Evolutionary conservation across 306 rosid genomes (phyloP).

Genomic region (Parietaria judaica): DNA sequence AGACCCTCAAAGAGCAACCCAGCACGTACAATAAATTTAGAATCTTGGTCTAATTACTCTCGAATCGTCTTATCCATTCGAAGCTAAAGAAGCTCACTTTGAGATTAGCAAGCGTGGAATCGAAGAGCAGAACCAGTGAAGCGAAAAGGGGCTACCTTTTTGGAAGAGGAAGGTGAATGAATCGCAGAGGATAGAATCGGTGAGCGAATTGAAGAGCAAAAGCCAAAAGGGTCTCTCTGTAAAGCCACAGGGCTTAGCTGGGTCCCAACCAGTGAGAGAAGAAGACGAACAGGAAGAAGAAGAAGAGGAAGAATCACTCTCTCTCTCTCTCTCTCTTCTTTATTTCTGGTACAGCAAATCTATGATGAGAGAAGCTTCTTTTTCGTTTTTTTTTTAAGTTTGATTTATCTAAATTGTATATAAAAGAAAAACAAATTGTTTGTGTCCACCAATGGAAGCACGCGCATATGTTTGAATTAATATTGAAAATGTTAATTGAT

Average conservation of each 20-base stretch:
- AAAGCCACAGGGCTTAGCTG: slow-evolving; percentile 3
- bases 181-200: too few relatives aligned
- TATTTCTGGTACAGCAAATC: background rate
- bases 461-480: too few relatives aligned
- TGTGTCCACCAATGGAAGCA: too few relatives aligned
- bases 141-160: background rate
- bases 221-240: background rate
- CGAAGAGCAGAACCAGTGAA: background rate
- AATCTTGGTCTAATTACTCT: too few relatives aligned
- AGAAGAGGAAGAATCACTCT: background rate
- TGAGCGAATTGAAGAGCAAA: background rate
- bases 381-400: background rate
- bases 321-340: too few relatives aligned
- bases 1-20: too few relatives aligned
- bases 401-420: background rate
- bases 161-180: background rate
- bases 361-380: background rate
- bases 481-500: too few relatives aligned
- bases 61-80: too few relatives aligned
- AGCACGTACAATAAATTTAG: too few relatives aligned
- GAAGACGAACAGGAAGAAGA: background rate
- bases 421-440: too few relatives aligned
- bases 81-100: too few relatives aligned
- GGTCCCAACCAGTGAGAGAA: background rate
- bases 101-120: too few relatives aligned